phyloP scores from a whole-genome alignment of 805 yeast genomes.

The Lipomyces sp. region DNA sequence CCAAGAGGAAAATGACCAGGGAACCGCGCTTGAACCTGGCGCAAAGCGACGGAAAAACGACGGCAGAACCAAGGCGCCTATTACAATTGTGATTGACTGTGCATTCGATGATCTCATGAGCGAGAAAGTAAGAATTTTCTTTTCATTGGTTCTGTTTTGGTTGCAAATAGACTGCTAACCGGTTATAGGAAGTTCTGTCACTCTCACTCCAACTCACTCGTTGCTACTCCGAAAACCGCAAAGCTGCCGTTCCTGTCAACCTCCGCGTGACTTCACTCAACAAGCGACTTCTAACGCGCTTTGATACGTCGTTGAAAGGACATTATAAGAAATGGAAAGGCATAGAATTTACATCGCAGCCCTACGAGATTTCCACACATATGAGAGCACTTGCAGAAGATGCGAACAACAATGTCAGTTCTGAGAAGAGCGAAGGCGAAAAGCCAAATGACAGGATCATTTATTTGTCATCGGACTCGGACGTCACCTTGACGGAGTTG shows the following conservation, averaged over 20 bases:
- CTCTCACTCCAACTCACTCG: conserved; percentile 77
- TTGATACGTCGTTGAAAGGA: conserved; percentile 55
- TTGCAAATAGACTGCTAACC: neutral
- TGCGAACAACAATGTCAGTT: too few species aligned
- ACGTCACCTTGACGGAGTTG: conserved; percentile 58
- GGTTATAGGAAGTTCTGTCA: conserved; percentile 48
- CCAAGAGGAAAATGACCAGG: conserved; percentile 27
- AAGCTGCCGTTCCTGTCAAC: conserved; percentile 54
- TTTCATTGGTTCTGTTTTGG: too few species aligned
- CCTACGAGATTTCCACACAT: conserved; percentile 39
- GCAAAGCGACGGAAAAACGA: conserved; percentile 5
- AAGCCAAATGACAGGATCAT: conserved; percentile 39
- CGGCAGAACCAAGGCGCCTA: conserved; percentile 12
- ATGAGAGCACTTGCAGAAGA: too few species aligned
- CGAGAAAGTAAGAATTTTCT: conserved; percentile 45
- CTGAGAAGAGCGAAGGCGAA: conserved; percentile 15
- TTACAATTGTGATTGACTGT: conserved; percentile 70
- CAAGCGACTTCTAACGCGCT: conserved; percentile 62
- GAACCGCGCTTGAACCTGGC: conserved; percentile 37
- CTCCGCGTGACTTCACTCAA: conserved; percentile 63
- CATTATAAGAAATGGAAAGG: conserved; percentile 68
- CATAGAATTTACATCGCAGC: conserved; percentile 49
- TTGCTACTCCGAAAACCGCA: conserved; percentile 73
- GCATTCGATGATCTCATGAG: conserved; percentile 87
- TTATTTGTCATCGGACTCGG: conserved; percentile 86